These are phyloP conservation scores for Didymella arachidicola DNA, from an alignment of 2,329 filamentous ascomycete species.

Conservation along the genomic window DNA sequence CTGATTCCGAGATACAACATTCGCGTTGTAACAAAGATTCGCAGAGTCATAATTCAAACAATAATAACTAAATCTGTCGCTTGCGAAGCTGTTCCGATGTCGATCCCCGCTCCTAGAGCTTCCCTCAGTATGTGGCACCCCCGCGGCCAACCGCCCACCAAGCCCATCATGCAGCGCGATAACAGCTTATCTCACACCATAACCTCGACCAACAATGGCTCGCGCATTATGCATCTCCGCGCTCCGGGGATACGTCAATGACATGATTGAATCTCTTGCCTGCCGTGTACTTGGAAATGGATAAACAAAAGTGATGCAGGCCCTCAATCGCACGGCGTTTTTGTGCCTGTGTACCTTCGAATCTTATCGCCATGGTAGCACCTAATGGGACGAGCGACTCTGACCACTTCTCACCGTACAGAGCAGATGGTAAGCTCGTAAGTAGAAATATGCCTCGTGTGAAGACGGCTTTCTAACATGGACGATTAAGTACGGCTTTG, in stretches of 20 bases:
- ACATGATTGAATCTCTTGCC: conserved; percentile 22
- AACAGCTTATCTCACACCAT: conserved; percentile 12
- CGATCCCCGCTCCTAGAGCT: neutral
- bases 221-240: conserved; percentile 44
- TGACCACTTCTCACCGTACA: conserved; percentile 65
- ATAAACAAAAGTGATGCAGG: conserved; percentile 48
- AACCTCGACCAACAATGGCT: conserved; percentile 17
- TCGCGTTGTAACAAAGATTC: neutral
- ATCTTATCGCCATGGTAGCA: conserved; percentile 14
- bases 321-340: neutral
- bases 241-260: conserved; percentile 46
- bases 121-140: conserved; percentile 7
- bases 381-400: conserved; percentile 42
- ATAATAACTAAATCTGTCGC: neutral
- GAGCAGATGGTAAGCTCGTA: conserved; percentile 65
- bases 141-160: conserved; percentile 16
- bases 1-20: neutral
- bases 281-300: neutral
- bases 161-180: conserved; percentile 16
- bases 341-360: neutral
- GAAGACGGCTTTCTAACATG: neutral
- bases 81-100: neutral
- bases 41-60: neutral
- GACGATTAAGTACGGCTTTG: conserved; percentile 64
- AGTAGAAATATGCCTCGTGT: conserved; percentile 24